Evolutionary conservation across 257 asterid genomes (phyloP), one percentile per base, ranked within the genome.

Genomic region (Scutellaria baicalensis): DNA sequence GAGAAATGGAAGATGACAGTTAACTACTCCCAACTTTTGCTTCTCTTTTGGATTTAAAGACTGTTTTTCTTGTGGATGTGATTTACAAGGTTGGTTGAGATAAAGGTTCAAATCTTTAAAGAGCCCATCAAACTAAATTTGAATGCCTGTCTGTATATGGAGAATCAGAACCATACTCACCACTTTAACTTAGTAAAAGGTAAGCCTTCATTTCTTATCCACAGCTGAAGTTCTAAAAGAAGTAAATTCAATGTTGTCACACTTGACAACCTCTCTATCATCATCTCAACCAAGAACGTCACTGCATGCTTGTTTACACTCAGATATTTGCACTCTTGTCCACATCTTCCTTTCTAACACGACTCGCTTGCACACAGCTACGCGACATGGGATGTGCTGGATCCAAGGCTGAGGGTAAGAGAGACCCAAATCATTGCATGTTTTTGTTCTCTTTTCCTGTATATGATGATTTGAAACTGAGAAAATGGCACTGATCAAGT

Each of bases 351-450:
- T 64, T 27, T 66, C 56, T 31, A 35, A 72, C 69, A 31, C 39
- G 1, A 14, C 64, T 23, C 5, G 48, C n/a, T 40, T 36, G 47
- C 40, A 5, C 45, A 21, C 62, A 63, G 56, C 17, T 69, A 21
- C 43, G 43, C 61, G 66, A 60, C 56, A 90, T 90, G 97, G 97
- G 97, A n/a, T 84, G 93, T 80, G 84, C 79, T 59, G 91, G 90
- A 77, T 88, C 95, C 67, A 84, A 79, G 80, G 86, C 80, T 10
- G 85, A 86, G 64, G 83, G 90, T 78, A 59, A 70, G 83, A 50
- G 21, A 27, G n/a, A 9, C 58, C 14, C 20, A 6, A 9, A n/a
- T 20, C 47, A 9, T 38, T 10, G 20, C 33, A 38, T 12, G 13
- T n/a, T 33, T 8, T 42, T 23, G 33, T 5, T 13, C 49, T 40